These are phyloP conservation scores for Stemphylium lycopersici DNA, from an alignment of 2,329 filamentous ascomycete species.

Conservation along the genomic window DNA sequence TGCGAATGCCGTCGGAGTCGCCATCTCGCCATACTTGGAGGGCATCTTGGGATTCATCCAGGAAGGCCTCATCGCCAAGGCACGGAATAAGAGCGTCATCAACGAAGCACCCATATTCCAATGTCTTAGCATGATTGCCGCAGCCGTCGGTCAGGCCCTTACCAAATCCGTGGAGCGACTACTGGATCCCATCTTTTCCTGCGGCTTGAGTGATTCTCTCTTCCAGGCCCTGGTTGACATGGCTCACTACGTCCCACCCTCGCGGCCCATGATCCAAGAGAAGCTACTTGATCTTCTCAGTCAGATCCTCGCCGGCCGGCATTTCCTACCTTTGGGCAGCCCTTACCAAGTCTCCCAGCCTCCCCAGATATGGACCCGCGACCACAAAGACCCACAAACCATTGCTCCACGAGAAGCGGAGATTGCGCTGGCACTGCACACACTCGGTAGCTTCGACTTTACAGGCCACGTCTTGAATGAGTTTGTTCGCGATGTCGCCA, in stretches of 20 bases:
- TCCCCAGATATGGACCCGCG: conserved; percentile 82
- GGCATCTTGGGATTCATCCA: conserved; percentile 92
- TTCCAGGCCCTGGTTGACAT: conserved; percentile 97
- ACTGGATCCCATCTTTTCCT: conserved; percentile 95
- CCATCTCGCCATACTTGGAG: conserved; percentile 93
- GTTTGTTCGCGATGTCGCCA: conserved; percentile 96
- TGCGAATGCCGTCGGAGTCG: conserved; percentile 92
- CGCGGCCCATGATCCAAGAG: conserved; percentile 91
- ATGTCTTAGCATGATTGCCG: conserved; percentile 94
- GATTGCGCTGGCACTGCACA: conserved; percentile 91
- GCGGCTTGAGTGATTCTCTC: conserved; percentile 89
- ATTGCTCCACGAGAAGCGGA: conserved; percentile 82
- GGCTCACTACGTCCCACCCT: conserved; percentile 97
- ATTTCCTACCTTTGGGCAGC: conserved; percentile 90
- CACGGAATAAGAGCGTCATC: conserved; percentile 62
- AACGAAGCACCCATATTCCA: conserved; percentile 85
- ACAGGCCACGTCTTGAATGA: conserved; percentile 89
- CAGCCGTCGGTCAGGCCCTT: conserved; percentile 92
- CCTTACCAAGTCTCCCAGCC: conserved; percentile 84
- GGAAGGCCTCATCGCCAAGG: conserved; percentile 84
- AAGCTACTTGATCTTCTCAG: conserved; percentile 93
- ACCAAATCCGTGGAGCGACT: conserved; percentile 98
- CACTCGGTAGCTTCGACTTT: conserved; percentile 97
- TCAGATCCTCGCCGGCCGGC: conserved; percentile 87
- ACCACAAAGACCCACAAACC: conserved; percentile 82